Conservation (phyloP, 345 rosid species). For the Rhodamnia argentea region DNA sequence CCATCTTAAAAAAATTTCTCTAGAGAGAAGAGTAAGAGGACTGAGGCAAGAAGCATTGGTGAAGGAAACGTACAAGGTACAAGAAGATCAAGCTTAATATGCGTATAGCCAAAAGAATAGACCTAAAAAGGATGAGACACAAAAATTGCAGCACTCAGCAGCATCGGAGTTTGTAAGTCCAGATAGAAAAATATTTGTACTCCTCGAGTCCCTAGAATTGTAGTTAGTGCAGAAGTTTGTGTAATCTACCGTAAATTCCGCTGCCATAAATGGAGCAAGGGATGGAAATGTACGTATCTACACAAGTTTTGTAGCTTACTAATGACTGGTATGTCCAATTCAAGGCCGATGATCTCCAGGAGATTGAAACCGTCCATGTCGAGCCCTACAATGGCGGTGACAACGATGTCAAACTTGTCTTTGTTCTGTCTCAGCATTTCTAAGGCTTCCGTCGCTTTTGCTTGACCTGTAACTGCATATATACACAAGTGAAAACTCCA, state of each 20-base stretch:
- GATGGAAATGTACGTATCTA: background rate
- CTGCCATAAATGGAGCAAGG: background rate
- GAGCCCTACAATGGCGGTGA: background rate
- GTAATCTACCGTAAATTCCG: background rate
- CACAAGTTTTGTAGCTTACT: constrained; percentile 4
- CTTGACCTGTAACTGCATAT: background rate
- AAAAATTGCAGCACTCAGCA: background rate
- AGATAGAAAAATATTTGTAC: background rate
- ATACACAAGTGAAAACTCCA: background rate
- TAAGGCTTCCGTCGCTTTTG: background rate
- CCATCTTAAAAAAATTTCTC: background rate
- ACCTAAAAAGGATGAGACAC: background rate
- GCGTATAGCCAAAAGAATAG: background rate
- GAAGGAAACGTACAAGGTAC: background rate
- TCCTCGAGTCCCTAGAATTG: background rate
- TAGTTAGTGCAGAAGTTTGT: background rate
- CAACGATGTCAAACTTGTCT: constrained; percentile 1
- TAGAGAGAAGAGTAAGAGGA: background rate
- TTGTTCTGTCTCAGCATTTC: background rate
- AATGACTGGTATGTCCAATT: constrained; percentile 14
- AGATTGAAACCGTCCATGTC: constrained; percentile 16
- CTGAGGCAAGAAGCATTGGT: background rate
- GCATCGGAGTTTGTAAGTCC: background rate
- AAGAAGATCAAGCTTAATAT: background rate
- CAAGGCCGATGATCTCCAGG: constrained; percentile 12